phyloP scores from a whole-genome alignment of 2,329 filamentous ascomycete species.

The Aspergillus tubingensis region DNA sequence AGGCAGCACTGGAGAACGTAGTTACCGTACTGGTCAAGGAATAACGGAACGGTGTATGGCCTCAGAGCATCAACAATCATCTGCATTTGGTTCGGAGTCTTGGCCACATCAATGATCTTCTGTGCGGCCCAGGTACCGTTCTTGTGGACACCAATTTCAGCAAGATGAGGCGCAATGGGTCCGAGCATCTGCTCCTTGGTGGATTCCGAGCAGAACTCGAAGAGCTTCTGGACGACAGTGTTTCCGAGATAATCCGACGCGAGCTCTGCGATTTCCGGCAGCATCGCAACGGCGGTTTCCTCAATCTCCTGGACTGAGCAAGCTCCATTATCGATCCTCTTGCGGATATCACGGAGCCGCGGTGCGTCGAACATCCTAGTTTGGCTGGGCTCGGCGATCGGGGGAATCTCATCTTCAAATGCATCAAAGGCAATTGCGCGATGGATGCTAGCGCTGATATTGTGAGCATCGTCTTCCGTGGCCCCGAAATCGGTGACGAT shows the following conservation, averaged over 20 bases:
- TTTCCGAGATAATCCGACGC: slow-evolving; percentile 96
- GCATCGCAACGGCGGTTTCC: slow-evolving; percentile 87
- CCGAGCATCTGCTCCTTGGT: slow-evolving; percentile 88
- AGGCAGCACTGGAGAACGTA: slow-evolving; percentile 97
- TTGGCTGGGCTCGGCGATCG: slow-evolving; percentile 83
- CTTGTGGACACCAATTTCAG: slow-evolving; percentile 97
- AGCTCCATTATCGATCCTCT: slow-evolving; percentile 94
- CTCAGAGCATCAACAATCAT: slow-evolving; percentile 82
- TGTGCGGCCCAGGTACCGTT: slow-evolving; percentile 99
- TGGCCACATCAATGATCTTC: slow-evolving; percentile 97
- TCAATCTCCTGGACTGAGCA: slow-evolving; percentile 86
- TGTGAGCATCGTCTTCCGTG: slow-evolving; percentile 71
- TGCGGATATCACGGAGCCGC: slow-evolving; percentile 90
- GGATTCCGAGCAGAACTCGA: slow-evolving; percentile 90
- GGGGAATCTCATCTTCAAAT: slow-evolving; percentile 82
- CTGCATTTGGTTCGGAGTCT: slow-evolving; percentile 77
- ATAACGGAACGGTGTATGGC: slow-evolving; percentile 84
- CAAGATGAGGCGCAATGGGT: slow-evolving; percentile 86
- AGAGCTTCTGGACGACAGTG: slow-evolving; percentile 98
- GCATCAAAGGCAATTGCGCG: slow-evolving; percentile 72
- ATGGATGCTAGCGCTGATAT: slow-evolving; percentile 73
- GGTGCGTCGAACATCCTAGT: slow-evolving; percentile 90
- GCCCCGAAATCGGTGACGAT: slow-evolving; percentile 91
- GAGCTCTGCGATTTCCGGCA: slow-evolving; percentile 93
- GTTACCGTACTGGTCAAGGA: slow-evolving; percentile 97